A percentile compares a stretch with the other conserved stretches of the same genome.
These are phyloP conservation scores for Wickerhamiella shivajii DNA, from an alignment of 805 yeast species.

Conservation along the genomic window DNA sequence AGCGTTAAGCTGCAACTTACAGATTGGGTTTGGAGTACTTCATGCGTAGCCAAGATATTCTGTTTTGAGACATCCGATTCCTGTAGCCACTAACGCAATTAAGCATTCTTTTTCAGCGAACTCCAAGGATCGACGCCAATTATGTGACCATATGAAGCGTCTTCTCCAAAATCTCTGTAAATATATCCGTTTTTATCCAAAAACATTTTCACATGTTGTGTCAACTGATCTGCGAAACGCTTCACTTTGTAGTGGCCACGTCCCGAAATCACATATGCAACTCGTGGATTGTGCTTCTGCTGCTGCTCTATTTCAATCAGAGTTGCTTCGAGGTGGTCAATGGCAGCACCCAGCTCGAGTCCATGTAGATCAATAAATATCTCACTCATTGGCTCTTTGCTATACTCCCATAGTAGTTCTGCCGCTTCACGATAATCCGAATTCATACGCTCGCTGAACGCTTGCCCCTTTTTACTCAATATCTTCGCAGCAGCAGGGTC, in stretches of 20 bases:
- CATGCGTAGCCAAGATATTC: no score
- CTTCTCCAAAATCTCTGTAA: constrained; percentile 26
- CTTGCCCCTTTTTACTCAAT: constrained; percentile 23
- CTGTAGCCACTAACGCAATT: no score
- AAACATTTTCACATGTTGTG: constrained; percentile 21
- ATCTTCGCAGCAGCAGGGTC: constrained; percentile 22
- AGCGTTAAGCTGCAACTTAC: no score
- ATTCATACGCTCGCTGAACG: constrained; percentile 20
- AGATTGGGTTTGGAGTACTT: no score
- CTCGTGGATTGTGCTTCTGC: constrained; percentile 17
- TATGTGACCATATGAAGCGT: constrained; percentile 25
- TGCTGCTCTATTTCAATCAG: constrained; percentile 16
- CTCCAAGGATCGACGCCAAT: constrained; percentile 32
- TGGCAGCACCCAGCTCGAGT: constrained; percentile 23
- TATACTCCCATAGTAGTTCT: constrained; percentile 18
- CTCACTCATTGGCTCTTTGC: constrained; percentile 18
- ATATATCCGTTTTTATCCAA: constrained; percentile 28
- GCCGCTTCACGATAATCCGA: constrained; percentile 18
- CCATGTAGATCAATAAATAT: constrained; percentile 25
- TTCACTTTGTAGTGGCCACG: constrained; percentile 21
- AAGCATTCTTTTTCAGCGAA: no score
- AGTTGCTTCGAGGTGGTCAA: constrained; percentile 20
- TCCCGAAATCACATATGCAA: constrained; percentile 23
- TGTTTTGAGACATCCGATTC: no score
- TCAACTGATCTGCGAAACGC: constrained; percentile 20